phyloP scores from a whole-genome alignment of 2,329 filamentous ascomycete genomes.

The Purpureocillium lavendulum region DNA sequence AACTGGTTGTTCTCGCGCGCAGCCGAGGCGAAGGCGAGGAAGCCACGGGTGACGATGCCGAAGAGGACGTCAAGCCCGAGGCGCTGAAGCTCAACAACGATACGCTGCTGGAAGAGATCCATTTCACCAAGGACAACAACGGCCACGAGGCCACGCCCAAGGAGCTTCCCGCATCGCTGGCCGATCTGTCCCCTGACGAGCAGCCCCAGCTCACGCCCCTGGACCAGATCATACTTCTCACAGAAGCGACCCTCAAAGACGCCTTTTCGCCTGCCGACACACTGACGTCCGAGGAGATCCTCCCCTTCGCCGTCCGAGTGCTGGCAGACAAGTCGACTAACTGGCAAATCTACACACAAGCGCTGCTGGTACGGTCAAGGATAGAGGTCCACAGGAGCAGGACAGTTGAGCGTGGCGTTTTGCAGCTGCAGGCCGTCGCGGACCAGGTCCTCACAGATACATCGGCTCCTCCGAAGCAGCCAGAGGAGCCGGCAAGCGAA shows the following conservation, averaged over 20 bases:
- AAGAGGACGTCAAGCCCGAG: constrained; percentile 41
- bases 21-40: constrained; percentile 42
- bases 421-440: constrained; percentile 90
- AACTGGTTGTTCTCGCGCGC: constrained; percentile 83
- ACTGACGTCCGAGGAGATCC: constrained; percentile 84
- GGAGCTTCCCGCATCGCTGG: constrained; percentile 51
- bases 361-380: constrained; percentile 76
- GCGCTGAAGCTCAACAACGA: constrained; percentile 82
- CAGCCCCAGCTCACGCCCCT: constrained; percentile 77
- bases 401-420: constrained; percentile 79
- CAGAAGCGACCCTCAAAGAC: constrained; percentile 82
- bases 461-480: constrained; percentile 20
- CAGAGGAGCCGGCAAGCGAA: constrained; percentile 17
- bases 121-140: constrained; percentile 55
- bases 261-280: constrained; percentile 75
- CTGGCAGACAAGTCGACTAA: constrained; percentile 84
- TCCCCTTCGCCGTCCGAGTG: constrained; percentile 85
- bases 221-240: constrained; percentile 85
- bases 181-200: constrained; percentile 61
- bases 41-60: constrained; percentile 11
- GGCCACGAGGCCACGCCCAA: constrained; percentile 25
- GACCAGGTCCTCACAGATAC: constrained; percentile 93
- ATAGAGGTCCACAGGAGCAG: constrained; percentile 83
- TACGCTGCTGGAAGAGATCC: constrained; percentile 80
- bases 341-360: constrained; percentile 97